Percentiles rank a stretch among this genome's conserved stretches.
Conservation (phyloP, 495 filamentous ascomycete species). For the Daldinia bambusicola region DNA sequence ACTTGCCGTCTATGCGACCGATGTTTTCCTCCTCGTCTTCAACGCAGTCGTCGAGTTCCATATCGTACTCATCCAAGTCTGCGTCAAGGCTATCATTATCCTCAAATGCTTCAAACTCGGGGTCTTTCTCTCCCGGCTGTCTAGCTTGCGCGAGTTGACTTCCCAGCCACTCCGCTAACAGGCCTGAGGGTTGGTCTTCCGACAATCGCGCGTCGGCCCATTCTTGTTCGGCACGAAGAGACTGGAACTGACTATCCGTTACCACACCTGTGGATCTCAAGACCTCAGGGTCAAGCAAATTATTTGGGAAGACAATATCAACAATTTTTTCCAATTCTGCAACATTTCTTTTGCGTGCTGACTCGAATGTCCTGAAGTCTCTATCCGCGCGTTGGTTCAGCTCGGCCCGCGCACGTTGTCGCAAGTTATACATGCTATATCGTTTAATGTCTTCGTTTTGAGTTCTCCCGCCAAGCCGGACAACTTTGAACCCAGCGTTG, state of each 20-base stretch:
- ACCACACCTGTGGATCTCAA: conserved; percentile 68
- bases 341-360: conserved; percentile 41
- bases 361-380: conserved; percentile 42
- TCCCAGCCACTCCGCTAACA: conserved; percentile 72
- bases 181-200: conserved; percentile 51
- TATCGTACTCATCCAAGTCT: conserved; percentile 47
- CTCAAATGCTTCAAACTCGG: conserved; percentile 52
- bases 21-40: conserved; percentile 54
- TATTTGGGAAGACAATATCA: conserved; percentile 60
- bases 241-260: conserved; percentile 67
- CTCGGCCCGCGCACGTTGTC: conserved; percentile 40
- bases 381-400: conserved; percentile 25
- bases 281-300: conserved; percentile 57
- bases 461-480: conserved; percentile 83
- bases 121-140: conserved; percentile 42
- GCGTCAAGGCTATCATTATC: conserved; percentile 36
- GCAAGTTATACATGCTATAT: conserved; percentile 72
- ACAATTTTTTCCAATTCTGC: conserved; percentile 57
- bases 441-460: conserved; percentile 70
- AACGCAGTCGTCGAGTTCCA: conserved; percentile 52
- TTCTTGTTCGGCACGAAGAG: conserved; percentile 63
- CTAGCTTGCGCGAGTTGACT: conserved; percentile 51
- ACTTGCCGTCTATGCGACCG: conserved; percentile 48
- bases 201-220: conserved; percentile 58
- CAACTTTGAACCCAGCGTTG: conserved; percentile 69